Evolutionary conservation across 805 yeast genomes (phyloP), one percentile per base, ranked within the genome.

Genomic region (Cyberlindnera maritima): DNA sequence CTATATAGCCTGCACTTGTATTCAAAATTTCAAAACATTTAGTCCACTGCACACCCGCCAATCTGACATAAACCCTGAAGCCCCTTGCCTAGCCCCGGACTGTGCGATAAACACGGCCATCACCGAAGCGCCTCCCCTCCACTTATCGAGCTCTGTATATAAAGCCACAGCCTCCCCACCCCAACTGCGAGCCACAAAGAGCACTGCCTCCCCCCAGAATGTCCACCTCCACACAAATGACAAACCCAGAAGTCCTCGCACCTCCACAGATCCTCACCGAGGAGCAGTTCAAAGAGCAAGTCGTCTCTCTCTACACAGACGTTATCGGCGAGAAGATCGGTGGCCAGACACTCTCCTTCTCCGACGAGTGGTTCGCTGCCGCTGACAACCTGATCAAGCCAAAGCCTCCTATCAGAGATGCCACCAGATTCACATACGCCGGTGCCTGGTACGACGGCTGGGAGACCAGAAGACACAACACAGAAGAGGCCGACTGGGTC

Each of bases 361-460:
- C 94, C 35, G 96, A 92, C 63, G 96, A 92, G 68, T 92, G 95
- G 94, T 92, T 92, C 69, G 98, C 97, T 1, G 92, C 81, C 36
- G 98, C 98, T 6, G 79, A 75, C 28, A 92, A 92, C 68, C 75
- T 92, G 59, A 82, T 90, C 64, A 83, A 87, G 61, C 91, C 96
- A 33, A 76, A 75, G 39, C 76, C 83, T 3, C 96, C 97, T 2
- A 77, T 88, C 47, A 74, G 95, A 60, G 96, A 89, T 58, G 84
- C 86, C 11, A 85, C 90, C 25, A 75, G 78, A 58, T 91, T 89
- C 65, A 80, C 83, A 2, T 85, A 78, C 49, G 79, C 91, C 3
- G 98, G 98, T 43, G 96, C 96, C 4, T 92, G 97, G 97, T 92
- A 88, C 63, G 99, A 92, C 57, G 99, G 99, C 19, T 92, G 98